A percentile compares a stretch with the other conserved stretches of the same genome.
Conservation (phyloP, 257 asterid genomes). For the Rauvolfia tetraphylla region DNA sequence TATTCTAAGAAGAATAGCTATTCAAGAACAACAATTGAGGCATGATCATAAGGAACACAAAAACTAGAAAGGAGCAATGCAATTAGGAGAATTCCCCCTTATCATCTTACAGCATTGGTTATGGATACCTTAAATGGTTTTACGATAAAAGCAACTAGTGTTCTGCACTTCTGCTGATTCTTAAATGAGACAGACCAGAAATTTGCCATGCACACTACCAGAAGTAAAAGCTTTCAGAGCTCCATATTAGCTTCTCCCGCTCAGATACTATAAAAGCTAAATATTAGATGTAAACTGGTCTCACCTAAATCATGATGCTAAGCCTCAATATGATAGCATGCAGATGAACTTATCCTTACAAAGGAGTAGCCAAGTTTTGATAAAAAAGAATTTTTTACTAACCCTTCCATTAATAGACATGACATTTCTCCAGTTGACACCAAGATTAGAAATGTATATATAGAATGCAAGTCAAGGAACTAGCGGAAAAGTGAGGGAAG, state of each 20-base stretch:
- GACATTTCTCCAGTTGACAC: background rate
- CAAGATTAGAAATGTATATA: background rate
- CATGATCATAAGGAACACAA: background rate
- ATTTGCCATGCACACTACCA: background rate
- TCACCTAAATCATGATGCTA: background rate
- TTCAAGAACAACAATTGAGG: background rate
- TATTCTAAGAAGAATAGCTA: background rate
- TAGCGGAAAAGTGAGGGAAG: constrained; percentile 1
- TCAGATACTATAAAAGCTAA: background rate
- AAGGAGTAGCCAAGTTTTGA: background rate
- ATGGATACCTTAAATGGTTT: background rate
- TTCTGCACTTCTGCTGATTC: background rate
- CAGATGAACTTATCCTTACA: background rate
- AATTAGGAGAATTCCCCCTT: background rate
- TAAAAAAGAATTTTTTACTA: background rate
- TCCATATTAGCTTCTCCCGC: background rate
- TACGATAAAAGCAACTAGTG: background rate
- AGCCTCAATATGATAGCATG: background rate
- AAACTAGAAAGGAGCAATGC: background rate
- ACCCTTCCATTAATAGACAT: background rate
- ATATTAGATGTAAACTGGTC: background rate
- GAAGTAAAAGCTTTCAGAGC: background rate
- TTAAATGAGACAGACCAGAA: background rate
- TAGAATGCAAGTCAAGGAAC: background rate
- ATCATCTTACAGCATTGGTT: background rate